Evolutionary conservation across 1,284 basidiomycete genomes (phyloP).

Genomic region (Ganoderma leucocontextum): DNA sequence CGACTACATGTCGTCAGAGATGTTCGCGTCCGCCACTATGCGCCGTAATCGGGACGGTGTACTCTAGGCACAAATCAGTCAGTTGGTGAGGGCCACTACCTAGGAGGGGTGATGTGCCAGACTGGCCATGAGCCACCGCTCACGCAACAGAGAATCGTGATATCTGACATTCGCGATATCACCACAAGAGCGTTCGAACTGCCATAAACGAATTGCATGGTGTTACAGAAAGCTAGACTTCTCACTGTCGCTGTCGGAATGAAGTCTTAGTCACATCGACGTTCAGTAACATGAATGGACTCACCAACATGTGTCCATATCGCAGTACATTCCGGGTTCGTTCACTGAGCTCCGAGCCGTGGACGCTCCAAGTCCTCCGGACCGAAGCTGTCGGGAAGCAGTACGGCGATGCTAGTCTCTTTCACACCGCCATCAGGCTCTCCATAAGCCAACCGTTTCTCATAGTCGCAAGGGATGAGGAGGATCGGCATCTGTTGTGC

Average conservation of each 20-base stretch:
- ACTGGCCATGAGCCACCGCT: not conserved
- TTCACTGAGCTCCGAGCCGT: constrained; percentile 29
- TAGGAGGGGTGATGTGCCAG: not conserved
- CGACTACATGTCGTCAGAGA: too few relatives aligned
- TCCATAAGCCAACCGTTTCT: constrained; percentile 46
- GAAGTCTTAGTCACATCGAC: not conserved
- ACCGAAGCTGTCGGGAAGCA: constrained; percentile 91
- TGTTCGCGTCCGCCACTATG: too few relatives aligned
- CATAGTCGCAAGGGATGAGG: constrained; percentile 77
- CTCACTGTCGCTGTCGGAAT: not conserved
- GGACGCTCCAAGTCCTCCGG: constrained; percentile 77
- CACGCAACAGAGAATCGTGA: too few relatives aligned
- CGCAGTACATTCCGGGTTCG: not conserved
- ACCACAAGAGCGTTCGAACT: not conserved
- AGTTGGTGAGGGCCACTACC: not conserved
- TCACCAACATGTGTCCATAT: not conserved
- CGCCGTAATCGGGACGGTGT: not conserved
- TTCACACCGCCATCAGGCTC: constrained; percentile 57
- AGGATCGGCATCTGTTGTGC: constrained; percentile 78
- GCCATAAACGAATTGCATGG: not conserved
- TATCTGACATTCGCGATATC: not conserved
- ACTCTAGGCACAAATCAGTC: not conserved
- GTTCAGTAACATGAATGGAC: not conserved
- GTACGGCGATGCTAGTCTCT: constrained; percentile 75
- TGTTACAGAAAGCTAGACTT: not conserved